These are phyloP conservation scores for Populus pruinosa DNA, from an alignment of 345 rosid species.

Conservation along the genomic window DNA sequence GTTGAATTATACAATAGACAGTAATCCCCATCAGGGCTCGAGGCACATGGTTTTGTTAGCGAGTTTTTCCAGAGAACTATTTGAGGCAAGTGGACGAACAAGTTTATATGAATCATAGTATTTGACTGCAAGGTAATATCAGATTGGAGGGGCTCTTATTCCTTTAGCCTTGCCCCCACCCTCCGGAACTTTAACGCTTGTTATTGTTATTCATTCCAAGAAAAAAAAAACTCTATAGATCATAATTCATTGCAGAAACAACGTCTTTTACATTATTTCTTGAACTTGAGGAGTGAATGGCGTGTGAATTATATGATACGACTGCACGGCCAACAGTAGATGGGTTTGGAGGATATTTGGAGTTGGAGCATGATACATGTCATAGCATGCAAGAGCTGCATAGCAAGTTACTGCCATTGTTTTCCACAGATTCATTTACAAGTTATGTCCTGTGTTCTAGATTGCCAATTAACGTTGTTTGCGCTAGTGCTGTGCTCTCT, in stretches of 20 bases:
- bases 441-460: background rate
- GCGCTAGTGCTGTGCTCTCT: background rate
- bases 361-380: background rate
- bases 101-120: background rate
- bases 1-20: slow-evolving; percentile 27
- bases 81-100: slow-evolving; percentile 20
- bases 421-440: background rate
- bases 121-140: slow-evolving; percentile 14
- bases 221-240: background rate
- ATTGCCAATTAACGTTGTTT: background rate
- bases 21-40: slow-evolving; percentile 22
- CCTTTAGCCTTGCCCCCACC: background rate
- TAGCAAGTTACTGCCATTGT: background rate
- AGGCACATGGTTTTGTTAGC: slow-evolving; percentile 35
- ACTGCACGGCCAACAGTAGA: background rate
- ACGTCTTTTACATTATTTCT: background rate
- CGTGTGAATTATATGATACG: background rate
- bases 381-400: background rate
- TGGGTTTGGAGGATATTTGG: background rate
- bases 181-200: background rate
- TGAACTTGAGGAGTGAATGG: background rate
- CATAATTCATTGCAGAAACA: background rate
- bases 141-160: background rate
- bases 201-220: background rate
- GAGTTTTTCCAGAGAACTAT: slow-evolving; percentile 29